Base-by-base conservation (phyloP, 2,329 filamentous ascomycete species). In the Cladobotryum protrusum region DNA sequence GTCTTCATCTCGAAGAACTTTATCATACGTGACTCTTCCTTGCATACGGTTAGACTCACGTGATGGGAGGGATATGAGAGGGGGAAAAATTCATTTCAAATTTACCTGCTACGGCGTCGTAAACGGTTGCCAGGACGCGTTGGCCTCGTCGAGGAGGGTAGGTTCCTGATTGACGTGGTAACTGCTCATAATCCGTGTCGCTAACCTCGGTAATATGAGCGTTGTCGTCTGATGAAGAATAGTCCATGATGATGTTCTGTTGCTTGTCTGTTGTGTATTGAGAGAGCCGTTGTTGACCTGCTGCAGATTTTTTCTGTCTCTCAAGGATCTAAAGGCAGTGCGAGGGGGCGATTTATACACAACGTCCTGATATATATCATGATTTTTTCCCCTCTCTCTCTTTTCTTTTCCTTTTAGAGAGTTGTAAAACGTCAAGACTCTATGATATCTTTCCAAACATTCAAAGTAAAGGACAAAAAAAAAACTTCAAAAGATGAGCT, bases 71-170 rank as follows among this genome's bases (percentile, higher is more conserved):
- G 11, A 19, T n/a, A 40, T 40, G 42, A 42, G 37, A 42, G 47
- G 48, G 34, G 29, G 32, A 39, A 24, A 41, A 41, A 45, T 47
- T 34, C 29, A 24, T 19, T 39, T 29, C 44, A 17, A 33, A 59
- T 66, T 57, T 63, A 85, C 85, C 84, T 59, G 85, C 84, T 48
- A 88, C 83, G 14, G 85, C 85, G 67, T 90, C 86, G 65, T 86
- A 90, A 17, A 90, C 67, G 17, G 76, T 87, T 37, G 77, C 74
- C 35, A 67, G 62, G 14, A 65, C 64, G 40, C 65, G 62, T 43
- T 56, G 49, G 37, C 20, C 43, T 57, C 34, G 57, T 48, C 42
- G 56, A 41, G 36, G 52, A 39, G 45, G 55, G 13, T 40, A 49
- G 18, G 50, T 29, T 29, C 6, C 24, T 19, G 35, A 39, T 15